Percentiles rank a stretch among this genome's conserved stretches.
phyloP scores from a whole-genome alignment of 768 basidiomycete species.

The Hemileccinum rubropunctum region DNA sequence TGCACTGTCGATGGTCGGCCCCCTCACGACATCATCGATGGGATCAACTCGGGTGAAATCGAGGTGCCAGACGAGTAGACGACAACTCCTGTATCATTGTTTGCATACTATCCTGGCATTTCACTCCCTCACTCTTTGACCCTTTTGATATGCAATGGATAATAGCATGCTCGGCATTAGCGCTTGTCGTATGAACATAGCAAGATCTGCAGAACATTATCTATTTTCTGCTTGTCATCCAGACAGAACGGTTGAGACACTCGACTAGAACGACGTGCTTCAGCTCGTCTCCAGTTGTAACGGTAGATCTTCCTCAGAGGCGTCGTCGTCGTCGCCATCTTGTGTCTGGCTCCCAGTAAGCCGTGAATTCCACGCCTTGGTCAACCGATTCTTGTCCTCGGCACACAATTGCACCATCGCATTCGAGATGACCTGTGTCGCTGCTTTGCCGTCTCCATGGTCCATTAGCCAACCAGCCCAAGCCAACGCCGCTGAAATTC shows the following conservation, averaged over 20 bases:
- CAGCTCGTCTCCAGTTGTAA: constrained; percentile 11
- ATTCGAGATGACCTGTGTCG: constrained; percentile 35
- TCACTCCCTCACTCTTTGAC: neutral
- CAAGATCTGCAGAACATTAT: too few relatives aligned
- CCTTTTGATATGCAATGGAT: neutral
- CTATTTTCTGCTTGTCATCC: too few relatives aligned
- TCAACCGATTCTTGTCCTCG: constrained; percentile 33
- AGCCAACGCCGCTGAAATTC: constrained; percentile 36
- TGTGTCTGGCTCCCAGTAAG: constrained; percentile 10
- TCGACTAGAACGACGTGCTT: neutral
- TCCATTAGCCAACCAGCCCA: constrained; percentile 50
- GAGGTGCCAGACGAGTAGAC: constrained; percentile 83
- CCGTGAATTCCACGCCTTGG: constrained; percentile 34
- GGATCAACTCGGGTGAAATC: constrained; percentile 78
- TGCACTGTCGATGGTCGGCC: constrained; percentile 95
- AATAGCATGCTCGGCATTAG: neutral
- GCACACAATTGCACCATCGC: constrained; percentile 27
- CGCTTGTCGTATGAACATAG: neutral
- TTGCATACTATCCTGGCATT: constrained; percentile 15
- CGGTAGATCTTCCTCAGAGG: constrained; percentile 12
- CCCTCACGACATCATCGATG: constrained; percentile 91
- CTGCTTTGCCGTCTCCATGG: constrained; percentile 40
- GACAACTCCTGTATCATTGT: constrained; percentile 19
- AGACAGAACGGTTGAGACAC: neutral
- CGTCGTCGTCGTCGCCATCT: constrained; percentile 9